Conservation (phyloP, 805 yeast species). For the Cyberlindnera xylosilytica region DNA sequence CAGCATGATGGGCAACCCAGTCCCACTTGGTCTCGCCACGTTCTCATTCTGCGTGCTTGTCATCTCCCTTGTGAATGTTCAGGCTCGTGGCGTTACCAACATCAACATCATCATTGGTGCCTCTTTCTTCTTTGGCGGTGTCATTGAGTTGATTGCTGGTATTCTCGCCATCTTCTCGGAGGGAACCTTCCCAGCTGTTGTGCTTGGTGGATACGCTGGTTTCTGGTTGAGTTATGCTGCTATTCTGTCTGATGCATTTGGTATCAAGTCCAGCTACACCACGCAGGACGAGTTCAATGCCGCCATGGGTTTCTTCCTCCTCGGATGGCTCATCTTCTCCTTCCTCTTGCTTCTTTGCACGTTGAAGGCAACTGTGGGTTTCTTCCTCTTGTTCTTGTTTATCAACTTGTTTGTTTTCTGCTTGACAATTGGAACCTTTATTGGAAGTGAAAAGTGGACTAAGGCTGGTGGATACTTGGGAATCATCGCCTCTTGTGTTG, state of each 20-base stretch:
- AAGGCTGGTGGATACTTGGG: slow-evolving; percentile 3
- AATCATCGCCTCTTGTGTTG: slow-evolving; percentile 2
- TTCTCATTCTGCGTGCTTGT: slow-evolving; percentile 2
- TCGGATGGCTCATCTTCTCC: slow-evolving; percentile 3
- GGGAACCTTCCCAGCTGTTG: slow-evolving; percentile 1
- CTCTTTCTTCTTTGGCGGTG: slow-evolving; percentile 3
- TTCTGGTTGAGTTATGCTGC: slow-evolving; percentile 1
- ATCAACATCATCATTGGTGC: slow-evolving; percentile 3
- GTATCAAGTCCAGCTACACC: not conserved
- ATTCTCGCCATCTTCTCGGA: not conserved
- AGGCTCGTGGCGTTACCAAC: slow-evolving; percentile 8
- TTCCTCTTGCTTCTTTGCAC: not conserved
- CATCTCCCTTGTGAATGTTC: slow-evolving; percentile 6
- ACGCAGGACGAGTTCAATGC: slow-evolving; percentile 1
- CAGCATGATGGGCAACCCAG: slow-evolving; percentile 1
- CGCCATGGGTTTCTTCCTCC: slow-evolving; percentile 2
- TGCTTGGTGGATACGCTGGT: slow-evolving; percentile 2
- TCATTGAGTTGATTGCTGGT: slow-evolving; percentile 1
- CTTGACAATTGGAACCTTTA: slow-evolving; percentile 1
- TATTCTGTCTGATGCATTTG: slow-evolving; percentile 2
- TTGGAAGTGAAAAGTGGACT: slow-evolving; percentile 1
- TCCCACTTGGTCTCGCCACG: slow-evolving; percentile 3
- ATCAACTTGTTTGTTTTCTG: slow-evolving; percentile 2
- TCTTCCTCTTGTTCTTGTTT: slow-evolving; percentile 1
- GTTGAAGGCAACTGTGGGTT: slow-evolving; percentile 1